Base-by-base conservation (phyloP, 139 green algal species). In the Tetraselmis chui region DNA sequence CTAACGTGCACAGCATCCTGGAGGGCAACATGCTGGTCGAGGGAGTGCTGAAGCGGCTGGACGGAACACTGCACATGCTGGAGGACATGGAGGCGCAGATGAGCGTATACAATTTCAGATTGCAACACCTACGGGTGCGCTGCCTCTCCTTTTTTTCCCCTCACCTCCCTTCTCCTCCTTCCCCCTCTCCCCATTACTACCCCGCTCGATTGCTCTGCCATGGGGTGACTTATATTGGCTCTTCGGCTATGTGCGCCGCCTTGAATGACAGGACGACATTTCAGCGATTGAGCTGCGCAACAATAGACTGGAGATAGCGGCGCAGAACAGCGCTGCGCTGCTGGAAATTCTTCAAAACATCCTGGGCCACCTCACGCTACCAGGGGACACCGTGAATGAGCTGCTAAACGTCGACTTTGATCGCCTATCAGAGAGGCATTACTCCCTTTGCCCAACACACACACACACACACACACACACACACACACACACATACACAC, bases 21-120 rank as follows among this genome's bases (percentile, higher is more conserved):
- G 87, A 92, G 75, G 86, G 83, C 30, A 79, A 76, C 0, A 76
- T 28, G 2, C 27, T 77, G 59, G 88, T 87, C 80, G 32, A 29
- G 1, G 30, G 29, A 0, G 82, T 91, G 78, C 30, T 86, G 80
- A 30, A 76, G n/a, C 79, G 80, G 58, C 45, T 90, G 25, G 77
- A 75, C 2, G 76, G 81, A 31, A 84, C 85, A 2, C 45, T 86
- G 30, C 23, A 30, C 59, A 45, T 86, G 79, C 77, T 92, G 79
- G 85, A 91, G 24, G 89, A 92, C 86, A 79, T 92, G 75, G 87
- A 89, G 26, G 87, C 91, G 76, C 86, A 80, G 27, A 83, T 92
- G 30, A 28, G 29, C 23, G 84, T 91, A 22, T 88, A 91, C 31
- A 87, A 92, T 32, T 28, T 85, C 58, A 87, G 86, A 79, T 59